Evolutionary conservation across 1,284 basidiomycete species (phyloP).

Genomic region (Schizophyllum commune): DNA sequence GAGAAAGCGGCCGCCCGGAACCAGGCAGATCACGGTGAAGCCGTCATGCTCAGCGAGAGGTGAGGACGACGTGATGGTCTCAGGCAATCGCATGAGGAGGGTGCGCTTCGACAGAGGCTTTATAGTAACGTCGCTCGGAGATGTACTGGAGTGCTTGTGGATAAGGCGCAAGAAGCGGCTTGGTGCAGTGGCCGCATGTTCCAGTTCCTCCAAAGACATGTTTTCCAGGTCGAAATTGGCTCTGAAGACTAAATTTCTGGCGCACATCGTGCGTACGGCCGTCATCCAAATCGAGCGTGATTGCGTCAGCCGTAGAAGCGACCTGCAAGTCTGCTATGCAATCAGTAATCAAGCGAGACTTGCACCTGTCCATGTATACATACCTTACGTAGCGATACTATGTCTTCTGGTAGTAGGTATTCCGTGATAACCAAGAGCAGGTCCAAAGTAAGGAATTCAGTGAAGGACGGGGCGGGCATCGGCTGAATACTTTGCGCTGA

Average conservation of each 20-base stretch:
- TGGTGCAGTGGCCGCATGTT: background rate
- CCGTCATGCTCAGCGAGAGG: background rate
- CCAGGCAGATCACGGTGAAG: background rate
- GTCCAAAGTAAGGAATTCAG: conserved; percentile 25
- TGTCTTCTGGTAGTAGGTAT: background rate
- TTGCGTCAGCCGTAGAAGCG: background rate
- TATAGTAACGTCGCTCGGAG: no score
- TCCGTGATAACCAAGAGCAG: conserved; percentile 15
- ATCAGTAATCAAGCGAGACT: background rate
- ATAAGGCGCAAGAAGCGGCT: background rate
- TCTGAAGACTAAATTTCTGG: background rate
- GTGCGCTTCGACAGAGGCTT: no score
- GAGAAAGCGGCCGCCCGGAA: background rate
- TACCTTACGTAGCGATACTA: background rate
- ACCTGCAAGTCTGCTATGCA: background rate
- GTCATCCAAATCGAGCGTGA: background rate
- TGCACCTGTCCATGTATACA: background rate
- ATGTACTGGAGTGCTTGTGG: background rate
- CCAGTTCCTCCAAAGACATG: background rate
- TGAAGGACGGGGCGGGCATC: no score
- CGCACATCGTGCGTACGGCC: background rate
- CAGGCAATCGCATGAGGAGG: no score
- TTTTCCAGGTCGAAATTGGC: background rate
- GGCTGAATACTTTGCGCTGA: no score
- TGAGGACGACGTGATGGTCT: no score